Conservation (phyloP, 371 early-diverging fungal species). For the Mortierella sp. region DNA sequence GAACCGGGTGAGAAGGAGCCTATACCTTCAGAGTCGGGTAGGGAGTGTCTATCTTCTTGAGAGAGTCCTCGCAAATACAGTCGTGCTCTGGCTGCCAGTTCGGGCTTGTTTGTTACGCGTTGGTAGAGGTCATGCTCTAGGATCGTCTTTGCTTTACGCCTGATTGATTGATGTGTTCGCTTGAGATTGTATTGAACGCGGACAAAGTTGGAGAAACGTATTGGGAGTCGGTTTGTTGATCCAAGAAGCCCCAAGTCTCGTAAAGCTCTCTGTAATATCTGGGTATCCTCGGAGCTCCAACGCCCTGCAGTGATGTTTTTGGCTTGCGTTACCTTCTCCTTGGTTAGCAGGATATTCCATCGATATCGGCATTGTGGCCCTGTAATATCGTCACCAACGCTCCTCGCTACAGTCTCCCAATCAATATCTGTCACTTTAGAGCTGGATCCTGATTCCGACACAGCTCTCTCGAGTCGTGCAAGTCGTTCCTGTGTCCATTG, state of each 20-base stretch:
- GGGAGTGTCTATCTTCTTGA: no score
- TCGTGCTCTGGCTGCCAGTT: no score
- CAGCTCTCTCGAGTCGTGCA: slow-evolving; percentile 1
- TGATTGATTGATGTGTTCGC: neutral
- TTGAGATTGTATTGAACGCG: neutral
- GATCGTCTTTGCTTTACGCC: neutral
- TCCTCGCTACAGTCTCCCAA: neutral
- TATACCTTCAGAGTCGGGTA: no score
- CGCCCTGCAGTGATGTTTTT: no score
- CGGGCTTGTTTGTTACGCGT: no score
- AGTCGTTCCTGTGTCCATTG: slow-evolving; percentile 10
- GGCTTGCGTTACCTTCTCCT: no score
- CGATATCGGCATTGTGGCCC: slow-evolving; percentile 10
- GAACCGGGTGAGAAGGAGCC: no score
- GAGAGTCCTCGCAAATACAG: no score
- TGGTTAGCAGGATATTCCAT: no score
- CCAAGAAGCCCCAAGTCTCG: neutral
- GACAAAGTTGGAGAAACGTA: neutral
- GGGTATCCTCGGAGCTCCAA: neutral
- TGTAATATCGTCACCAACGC: neutral
- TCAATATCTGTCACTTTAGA: neutral
- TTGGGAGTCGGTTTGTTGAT: neutral
- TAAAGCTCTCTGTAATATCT: neutral
- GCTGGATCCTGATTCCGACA: neutral
- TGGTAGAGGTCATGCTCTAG: no score